Evolutionary conservation across 768 basidiomycete species (phyloP).

Genomic region (Termitomyces sp.): DNA sequence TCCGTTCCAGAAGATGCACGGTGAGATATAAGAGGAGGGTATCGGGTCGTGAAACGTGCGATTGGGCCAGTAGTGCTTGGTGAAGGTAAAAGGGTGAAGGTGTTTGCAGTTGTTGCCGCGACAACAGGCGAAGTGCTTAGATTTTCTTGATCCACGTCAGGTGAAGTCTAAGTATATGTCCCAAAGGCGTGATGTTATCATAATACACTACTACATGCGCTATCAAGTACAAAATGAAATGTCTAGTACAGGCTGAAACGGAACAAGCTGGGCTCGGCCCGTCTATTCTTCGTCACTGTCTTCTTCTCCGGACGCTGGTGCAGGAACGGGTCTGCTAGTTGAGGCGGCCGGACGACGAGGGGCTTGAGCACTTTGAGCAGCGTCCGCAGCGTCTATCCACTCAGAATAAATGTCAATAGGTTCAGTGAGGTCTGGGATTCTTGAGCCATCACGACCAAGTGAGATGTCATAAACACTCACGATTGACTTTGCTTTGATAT

Average conservation of each 20-base stretch:
- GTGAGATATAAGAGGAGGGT: conserved; percentile 13
- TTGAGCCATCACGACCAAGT: conserved; percentile 8
- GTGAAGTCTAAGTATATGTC: neutral
- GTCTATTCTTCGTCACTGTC: conserved; percentile 52
- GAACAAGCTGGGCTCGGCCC: conserved; percentile 8
- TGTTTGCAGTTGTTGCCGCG: conserved; percentile 30
- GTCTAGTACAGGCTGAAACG: conserved; percentile 14
- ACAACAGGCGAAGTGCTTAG: neutral
- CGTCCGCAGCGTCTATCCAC: conserved; percentile 89
- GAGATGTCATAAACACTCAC: conserved; percentile 40
- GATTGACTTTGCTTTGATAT: conserved; percentile 85
- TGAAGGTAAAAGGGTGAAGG: conserved; percentile 12
- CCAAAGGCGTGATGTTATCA: conserved; percentile 10
- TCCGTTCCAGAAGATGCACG: conserved; percentile 17
- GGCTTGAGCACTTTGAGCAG: conserved; percentile 62
- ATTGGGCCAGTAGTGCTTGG: conserved; percentile 1
- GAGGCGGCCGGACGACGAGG: conserved; percentile 59
- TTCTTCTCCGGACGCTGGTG: conserved; percentile 42
- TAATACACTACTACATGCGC: conserved; percentile 14
- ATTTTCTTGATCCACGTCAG: neutral
- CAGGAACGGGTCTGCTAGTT: conserved; percentile 49
- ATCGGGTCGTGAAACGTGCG: conserved; percentile 17
- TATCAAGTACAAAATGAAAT: conserved; percentile 18
- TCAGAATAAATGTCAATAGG: conserved; percentile 89
- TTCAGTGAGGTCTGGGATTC: conserved; percentile 71